These are phyloP conservation scores for Ustilago trichophora DNA, from an alignment of 1,284 basidiomycete species.

Conservation along the genomic window DNA sequence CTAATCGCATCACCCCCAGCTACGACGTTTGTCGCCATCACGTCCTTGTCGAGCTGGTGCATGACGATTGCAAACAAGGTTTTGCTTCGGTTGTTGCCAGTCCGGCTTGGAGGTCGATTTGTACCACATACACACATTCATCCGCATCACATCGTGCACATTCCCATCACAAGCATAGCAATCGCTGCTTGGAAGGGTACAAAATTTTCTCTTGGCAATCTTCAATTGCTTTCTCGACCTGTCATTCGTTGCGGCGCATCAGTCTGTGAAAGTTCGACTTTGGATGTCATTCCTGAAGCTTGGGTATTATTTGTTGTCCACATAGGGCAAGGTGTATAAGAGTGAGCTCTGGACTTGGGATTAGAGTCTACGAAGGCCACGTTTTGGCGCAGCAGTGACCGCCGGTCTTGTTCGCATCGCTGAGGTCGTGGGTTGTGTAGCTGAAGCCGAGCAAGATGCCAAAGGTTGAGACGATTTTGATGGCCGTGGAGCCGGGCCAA, in stretches of 20 bases:
- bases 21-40: not conserved
- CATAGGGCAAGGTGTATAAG: not conserved
- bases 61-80: too few relatives aligned
- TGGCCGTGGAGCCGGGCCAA: too few relatives aligned
- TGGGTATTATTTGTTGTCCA: not conserved
- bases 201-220: conserved; percentile 36
- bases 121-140: not conserved
- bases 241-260: too few relatives aligned
- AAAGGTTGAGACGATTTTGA: too few relatives aligned
- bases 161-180: not conserved
- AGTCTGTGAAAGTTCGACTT: too few relatives aligned
- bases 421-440: not conserved
- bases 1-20: conserved; percentile 45
- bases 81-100: too few relatives aligned
- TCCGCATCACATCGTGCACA: not conserved
- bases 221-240: conserved; percentile 28
- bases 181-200: conserved; percentile 5
- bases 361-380: conserved; percentile 40
- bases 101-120: too few relatives aligned
- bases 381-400: conserved; percentile 19
- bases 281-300: not conserved
- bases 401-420: conserved; percentile 1
- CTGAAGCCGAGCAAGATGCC: conserved; percentile 1
- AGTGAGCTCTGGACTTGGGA: not conserved
- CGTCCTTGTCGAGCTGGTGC: too few relatives aligned